These are phyloP conservation scores for Sarcodon aspratus DNA, from an alignment of 768 basidiomycete species.

Conservation along the genomic window DNA sequence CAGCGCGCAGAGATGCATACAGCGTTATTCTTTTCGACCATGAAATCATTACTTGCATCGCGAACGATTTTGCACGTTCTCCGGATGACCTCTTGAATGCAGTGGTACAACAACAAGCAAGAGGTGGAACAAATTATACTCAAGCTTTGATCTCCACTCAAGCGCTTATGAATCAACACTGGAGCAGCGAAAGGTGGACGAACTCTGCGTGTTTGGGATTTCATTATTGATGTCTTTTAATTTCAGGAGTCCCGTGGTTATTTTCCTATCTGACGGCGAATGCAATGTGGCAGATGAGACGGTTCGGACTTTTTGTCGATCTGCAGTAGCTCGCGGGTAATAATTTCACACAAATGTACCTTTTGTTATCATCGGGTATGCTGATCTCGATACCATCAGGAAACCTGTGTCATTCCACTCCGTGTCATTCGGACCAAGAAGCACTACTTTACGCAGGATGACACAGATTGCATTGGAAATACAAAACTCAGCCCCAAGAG, in stretches of 20 bases:
- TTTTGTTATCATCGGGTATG: background rate
- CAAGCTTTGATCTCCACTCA: conserved; percentile 26
- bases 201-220: background rate
- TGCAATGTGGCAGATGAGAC: conserved; percentile 24
- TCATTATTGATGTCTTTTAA: no score
- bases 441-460: conserved; percentile 33
- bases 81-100: conserved; percentile 31
- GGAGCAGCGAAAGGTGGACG: conserved; percentile 38
- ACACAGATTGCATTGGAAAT: conserved; percentile 34
- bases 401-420: conserved; percentile 47
- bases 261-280: conserved; percentile 50
- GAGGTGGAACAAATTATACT: conserved; percentile 32
- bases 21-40: conserved; percentile 38
- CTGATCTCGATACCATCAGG: conserved; percentile 15
- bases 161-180: conserved; percentile 28
- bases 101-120: conserved; percentile 20
- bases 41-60: conserved; percentile 11
- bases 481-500: conserved; percentile 30
- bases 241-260: conserved; percentile 35
- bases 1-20: conserved; percentile 38
- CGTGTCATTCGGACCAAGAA: conserved; percentile 37
- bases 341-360: background rate
- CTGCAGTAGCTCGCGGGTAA: conserved; percentile 34
- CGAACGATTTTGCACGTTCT: conserved; percentile 34
- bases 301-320: conserved; percentile 28